These are phyloP conservation scores for Cyberlindnera meyerae DNA, from an alignment of 805 yeast species.

Conservation along the genomic window DNA sequence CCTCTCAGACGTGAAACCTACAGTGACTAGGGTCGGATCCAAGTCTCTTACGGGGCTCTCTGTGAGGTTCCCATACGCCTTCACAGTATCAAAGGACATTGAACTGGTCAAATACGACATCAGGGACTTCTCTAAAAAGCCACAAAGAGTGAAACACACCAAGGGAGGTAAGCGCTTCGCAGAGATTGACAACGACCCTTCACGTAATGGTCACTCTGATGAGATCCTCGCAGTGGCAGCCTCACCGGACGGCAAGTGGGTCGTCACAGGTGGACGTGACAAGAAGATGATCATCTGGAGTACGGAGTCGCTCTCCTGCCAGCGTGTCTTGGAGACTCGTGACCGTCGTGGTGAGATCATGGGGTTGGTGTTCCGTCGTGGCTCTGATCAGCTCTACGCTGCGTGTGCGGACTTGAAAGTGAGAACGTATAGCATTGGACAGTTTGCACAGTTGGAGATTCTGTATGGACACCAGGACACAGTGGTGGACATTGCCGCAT, in stretches of 20 bases:
- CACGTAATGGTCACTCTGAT: slow-evolving; percentile 68
- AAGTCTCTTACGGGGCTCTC: slow-evolving; percentile 46
- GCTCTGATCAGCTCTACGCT: slow-evolving; percentile 81
- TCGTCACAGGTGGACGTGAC: slow-evolving; percentile 90
- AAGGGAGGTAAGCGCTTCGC: slow-evolving; percentile 55
- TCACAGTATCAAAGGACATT: slow-evolving; percentile 78
- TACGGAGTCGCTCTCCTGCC: slow-evolving; percentile 66
- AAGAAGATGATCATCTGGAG: slow-evolving; percentile 82
- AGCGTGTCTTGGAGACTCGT: slow-evolving; percentile 71
- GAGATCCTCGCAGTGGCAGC: slow-evolving; percentile 77
- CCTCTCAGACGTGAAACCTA: slow-evolving; percentile 35
- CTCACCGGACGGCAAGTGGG: slow-evolving; percentile 79
- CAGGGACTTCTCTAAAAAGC: slow-evolving; percentile 48
- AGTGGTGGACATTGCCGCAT: slow-evolving; percentile 75
- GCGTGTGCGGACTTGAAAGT: slow-evolving; percentile 90
- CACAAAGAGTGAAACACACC: slow-evolving; percentile 57
- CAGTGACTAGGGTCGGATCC: slow-evolving; percentile 55
- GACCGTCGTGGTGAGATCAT: slow-evolving; percentile 69
- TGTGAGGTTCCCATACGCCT: slow-evolving; percentile 44
- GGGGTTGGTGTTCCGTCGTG: slow-evolving; percentile 71
- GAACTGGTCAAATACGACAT: slow-evolving; percentile 79
- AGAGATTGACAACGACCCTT: slow-evolving; percentile 39
- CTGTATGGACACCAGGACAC: slow-evolving; percentile 94
- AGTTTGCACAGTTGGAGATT: slow-evolving; percentile 83
- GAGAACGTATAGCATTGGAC: slow-evolving; percentile 80